Conservation (phyloP, 2,329 filamentous ascomycete species). For the Fusarium kyushuense region DNA sequence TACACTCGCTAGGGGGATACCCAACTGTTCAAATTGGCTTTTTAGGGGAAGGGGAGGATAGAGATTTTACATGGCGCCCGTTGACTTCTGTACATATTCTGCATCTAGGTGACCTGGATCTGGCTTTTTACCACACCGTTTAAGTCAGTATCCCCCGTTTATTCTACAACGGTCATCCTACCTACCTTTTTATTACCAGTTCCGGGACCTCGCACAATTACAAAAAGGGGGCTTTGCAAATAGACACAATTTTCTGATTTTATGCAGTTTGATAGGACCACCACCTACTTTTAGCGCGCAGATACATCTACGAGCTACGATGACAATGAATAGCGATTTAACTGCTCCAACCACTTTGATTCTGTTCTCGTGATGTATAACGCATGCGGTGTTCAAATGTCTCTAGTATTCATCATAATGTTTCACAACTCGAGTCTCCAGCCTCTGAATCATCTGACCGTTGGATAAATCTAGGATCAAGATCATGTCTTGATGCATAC, state of each 20-base stretch:
- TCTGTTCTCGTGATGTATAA: not conserved
- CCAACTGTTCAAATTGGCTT: constrained; percentile 46
- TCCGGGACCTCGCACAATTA: constrained; percentile 22
- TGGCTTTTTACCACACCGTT: constrained; percentile 2
- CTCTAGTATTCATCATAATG: not conserved
- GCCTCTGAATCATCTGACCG: not conserved
- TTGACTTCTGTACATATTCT: constrained; percentile 51
- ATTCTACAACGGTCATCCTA: constrained; percentile 13
- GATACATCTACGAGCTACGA: constrained; percentile 47
- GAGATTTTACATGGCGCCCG: constrained; percentile 42
- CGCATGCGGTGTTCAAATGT: not conserved
- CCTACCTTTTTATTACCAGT: constrained; percentile 26
- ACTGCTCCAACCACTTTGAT: constrained; percentile 12
- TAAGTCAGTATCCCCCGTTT: constrained; percentile 2
- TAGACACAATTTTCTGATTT: constrained; percentile 35
- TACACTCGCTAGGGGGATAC: constrained; percentile 55
- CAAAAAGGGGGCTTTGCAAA: constrained; percentile 30
- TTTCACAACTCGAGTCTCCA: not conserved
- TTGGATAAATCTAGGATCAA: not conserved
- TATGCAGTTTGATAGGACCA: constrained; percentile 34
- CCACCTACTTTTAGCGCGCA: constrained; percentile 20
- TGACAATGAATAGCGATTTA: constrained; percentile 39
- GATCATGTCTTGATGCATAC: constrained; percentile 8
- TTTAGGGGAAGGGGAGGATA: constrained; percentile 41
- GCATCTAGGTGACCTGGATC: constrained; percentile 36